Percentiles rank a stretch among this genome's conserved stretches.
phyloP scores from a whole-genome alignment of 345 rosid genomes.

The Limnanthes douglasii region DNA sequence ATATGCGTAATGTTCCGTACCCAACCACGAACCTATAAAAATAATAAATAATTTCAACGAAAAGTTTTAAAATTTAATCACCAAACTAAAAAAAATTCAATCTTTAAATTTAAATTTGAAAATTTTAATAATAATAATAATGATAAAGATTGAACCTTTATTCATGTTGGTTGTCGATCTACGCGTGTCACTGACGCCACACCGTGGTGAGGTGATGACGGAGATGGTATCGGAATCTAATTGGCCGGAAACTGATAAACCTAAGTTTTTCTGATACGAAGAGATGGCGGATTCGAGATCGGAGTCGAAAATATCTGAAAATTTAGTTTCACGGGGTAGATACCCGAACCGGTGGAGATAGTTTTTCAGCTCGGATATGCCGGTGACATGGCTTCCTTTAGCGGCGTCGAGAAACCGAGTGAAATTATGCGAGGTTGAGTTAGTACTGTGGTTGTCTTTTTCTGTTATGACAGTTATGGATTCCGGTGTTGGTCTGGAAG shows the following conservation, averaged over 20 bases:
- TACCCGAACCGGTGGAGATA: slow-evolving; percentile 83
- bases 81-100: no score
- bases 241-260: slow-evolving; percentile 48
- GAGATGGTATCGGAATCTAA: slow-evolving; percentile 53
- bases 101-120: no score
- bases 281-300: slow-evolving; percentile 38
- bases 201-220: slow-evolving; percentile 51
- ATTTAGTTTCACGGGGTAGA: slow-evolving; percentile 14
- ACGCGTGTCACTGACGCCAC: slow-evolving; percentile 50
- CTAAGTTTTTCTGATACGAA: slow-evolving; percentile 43
- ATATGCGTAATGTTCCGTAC: slow-evolving; percentile 40
- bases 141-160: no score
- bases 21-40: no score
- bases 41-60: no score
- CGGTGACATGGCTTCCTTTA: slow-evolving; percentile 44
- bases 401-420: slow-evolving; percentile 50
- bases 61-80: no score
- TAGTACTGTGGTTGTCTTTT: slow-evolving; percentile 19
- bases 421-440: slow-evolving; percentile 66
- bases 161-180: no score
- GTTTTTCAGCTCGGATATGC: slow-evolving; percentile 76
- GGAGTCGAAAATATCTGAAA: slow-evolving; percentile 50
- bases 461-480: slow-evolving; percentile 17
- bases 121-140: no score
- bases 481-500: slow-evolving; percentile 24